These are phyloP conservation scores for Amyloporia xantha DNA, from an alignment of 768 basidiomycete genomes.

Conservation along the genomic window DNA sequence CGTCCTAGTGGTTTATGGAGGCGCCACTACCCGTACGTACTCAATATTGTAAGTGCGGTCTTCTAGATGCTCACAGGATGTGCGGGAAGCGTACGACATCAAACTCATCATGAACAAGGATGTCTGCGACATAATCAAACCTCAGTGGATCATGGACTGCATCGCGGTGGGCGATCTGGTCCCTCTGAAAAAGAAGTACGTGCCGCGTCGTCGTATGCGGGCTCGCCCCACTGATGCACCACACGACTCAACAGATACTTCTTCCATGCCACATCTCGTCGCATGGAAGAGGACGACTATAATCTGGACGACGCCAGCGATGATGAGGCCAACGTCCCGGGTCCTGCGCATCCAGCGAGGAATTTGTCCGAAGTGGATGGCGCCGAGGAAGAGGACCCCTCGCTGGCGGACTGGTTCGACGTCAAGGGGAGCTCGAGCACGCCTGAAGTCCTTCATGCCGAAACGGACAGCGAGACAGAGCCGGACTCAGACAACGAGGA, in stretches of 20 bases:
- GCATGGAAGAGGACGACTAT: conserved; percentile 48
- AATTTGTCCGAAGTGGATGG: conserved; percentile 7
- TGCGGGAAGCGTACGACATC: conserved; percentile 55
- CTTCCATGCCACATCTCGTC: conserved; percentile 59
- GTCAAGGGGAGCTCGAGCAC: conserved; percentile 31
- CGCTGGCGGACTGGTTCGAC: conserved; percentile 55
- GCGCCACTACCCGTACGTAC: conserved; percentile 56
- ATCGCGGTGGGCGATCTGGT: conserved; percentile 48
- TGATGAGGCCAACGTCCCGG: conserved; percentile 4
- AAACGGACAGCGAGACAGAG: conserved; percentile 55
- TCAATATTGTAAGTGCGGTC: no score
- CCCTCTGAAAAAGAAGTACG: conserved; percentile 64
- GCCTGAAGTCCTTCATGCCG: conserved; percentile 25
- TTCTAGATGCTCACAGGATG: background rate
- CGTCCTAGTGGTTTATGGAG: conserved; percentile 60
- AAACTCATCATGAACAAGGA: conserved; percentile 66
- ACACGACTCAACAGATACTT: conserved; percentile 51
- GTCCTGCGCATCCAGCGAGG: conserved; percentile 10
- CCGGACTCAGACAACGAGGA: conserved; percentile 66
- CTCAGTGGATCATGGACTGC: conserved; percentile 79
- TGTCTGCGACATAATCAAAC: conserved; percentile 65
- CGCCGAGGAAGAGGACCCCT: conserved; percentile 35
- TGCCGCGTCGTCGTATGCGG: no score
- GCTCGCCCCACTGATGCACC: background rate
- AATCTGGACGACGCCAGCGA: conserved; percentile 30